Evolutionary conservation across 441 rosid genomes (phyloP).

Genomic region (Syzygium malaccense): DNA sequence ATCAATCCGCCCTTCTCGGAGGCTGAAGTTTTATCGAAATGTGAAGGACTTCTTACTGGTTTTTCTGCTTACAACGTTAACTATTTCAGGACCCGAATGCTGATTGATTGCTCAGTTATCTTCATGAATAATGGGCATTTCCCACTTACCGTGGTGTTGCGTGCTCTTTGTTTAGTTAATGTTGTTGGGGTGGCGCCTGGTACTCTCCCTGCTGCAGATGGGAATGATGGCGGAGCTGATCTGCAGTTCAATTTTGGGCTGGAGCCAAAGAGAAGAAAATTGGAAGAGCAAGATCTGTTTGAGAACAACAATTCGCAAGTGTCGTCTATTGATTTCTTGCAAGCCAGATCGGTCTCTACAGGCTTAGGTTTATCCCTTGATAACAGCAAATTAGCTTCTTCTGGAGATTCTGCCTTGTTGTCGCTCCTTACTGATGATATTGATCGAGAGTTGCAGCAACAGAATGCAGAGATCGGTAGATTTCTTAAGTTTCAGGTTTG

Average conservation of each 20-base stretch:
- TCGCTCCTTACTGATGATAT: conserved; percentile 56
- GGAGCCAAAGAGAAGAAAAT: conserved; percentile 46
- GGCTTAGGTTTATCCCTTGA: conserved; percentile 85
- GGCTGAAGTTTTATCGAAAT: background rate
- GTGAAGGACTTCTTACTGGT: background rate
- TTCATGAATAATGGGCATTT: background rate
- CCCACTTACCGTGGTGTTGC: background rate
- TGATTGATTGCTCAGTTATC: background rate
- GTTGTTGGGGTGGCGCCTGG: conserved; percentile 71
- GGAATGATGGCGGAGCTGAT: conserved; percentile 42
- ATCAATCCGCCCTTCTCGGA: background rate
- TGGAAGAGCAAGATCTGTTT: conserved; percentile 72
- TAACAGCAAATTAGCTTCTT: conserved; percentile 48
- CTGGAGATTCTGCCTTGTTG: conserved; percentile 58
- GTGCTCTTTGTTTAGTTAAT: conserved; percentile 45
- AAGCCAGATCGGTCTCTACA: conserved; percentile 65
- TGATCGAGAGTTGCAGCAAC: conserved; percentile 58
- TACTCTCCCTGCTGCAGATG: conserved; percentile 38
- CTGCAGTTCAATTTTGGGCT: conserved; percentile 54
- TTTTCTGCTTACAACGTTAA: background rate
- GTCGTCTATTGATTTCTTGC: conserved; percentile 70
- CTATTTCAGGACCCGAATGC: background rate
- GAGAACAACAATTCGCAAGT: conserved; percentile 65
- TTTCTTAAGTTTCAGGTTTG: conserved; percentile 73
- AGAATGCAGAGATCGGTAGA: conserved; percentile 65